Evolutionary conservation across 2,329 filamentous ascomycete species (phyloP).

Genomic region (Zasmidium angulare): DNA sequence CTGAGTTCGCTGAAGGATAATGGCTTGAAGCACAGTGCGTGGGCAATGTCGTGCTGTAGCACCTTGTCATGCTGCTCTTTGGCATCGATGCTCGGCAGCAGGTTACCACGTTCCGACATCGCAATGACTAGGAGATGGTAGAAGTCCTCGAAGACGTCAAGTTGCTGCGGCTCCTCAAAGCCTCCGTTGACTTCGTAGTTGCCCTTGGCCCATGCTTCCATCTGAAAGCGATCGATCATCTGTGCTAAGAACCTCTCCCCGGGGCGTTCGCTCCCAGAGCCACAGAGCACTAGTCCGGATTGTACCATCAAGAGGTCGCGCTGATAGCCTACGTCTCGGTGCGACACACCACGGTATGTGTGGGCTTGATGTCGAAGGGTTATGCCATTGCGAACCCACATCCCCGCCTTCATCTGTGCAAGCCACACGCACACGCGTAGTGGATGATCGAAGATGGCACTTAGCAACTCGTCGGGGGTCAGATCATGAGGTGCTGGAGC

Average conservation of each 20-base stretch:
- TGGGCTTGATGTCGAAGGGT: conserved; percentile 93
- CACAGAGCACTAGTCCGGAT: conserved; percentile 81
- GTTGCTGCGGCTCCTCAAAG: conserved; percentile 81
- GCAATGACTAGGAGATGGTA: conserved; percentile 89
- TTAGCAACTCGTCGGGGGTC: conserved; percentile 30
- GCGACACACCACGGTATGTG: conserved; percentile 84
- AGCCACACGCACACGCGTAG: conserved; percentile 93
- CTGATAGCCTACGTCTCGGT: conserved; percentile 90
- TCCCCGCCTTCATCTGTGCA: conserved; percentile 94
- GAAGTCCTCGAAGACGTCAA: conserved; percentile 95
- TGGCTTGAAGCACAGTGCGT: conserved; percentile 94
- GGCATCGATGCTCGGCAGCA: conserved; percentile 69
- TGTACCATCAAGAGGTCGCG: conserved; percentile 93
- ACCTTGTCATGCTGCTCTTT: conserved; percentile 63
- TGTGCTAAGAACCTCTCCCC: conserved; percentile 70
- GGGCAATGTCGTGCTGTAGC: conserved; percentile 85
- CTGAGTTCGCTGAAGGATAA: conserved; percentile 92
- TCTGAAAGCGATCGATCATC: conserved; percentile 86
- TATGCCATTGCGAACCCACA: conserved; percentile 98
- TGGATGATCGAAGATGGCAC: conserved; percentile 79
- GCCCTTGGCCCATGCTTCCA: conserved; percentile 83
- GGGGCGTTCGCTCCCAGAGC: conserved; percentile 61
- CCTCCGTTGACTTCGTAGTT: conserved; percentile 71
- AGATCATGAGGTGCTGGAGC: conserved; percentile 23
- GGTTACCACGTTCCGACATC: conserved; percentile 80